Base-by-base conservation (phyloP, 1,284 basidiomycete genomes). In the Heterobasidion parviporum region DNA sequence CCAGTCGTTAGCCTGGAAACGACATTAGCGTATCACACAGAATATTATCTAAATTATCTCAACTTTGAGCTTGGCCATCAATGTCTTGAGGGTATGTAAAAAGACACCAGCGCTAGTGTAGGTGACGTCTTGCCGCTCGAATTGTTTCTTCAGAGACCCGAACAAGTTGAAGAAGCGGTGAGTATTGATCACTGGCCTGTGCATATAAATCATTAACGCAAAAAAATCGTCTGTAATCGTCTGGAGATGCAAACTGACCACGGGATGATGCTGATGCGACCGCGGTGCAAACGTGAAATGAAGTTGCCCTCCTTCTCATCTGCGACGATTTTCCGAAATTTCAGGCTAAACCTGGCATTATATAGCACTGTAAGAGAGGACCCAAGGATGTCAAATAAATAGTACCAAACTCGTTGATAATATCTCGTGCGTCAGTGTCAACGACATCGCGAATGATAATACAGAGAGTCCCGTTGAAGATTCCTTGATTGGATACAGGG, bases 31-130 rank as follows among this genome's bases (percentile, higher is more conserved):
- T 0, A 12, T n/a, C 26, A 6, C 18, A 20, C 3, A 49, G 15
- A 16, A 48, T 20, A 14, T 26, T 35, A 10, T 48, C 58, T 50
- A 26, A 26, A 26, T 26, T 6, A 8, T 26, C 9, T 10, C 47
- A 54, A 79, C 83, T 74, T 85, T 85, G 50, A 85, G 61, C 56
- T 85, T 85, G 5, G 82, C 82, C 82, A 85, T 85, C 44, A 85
- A 62, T 0, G 80, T 81, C 65, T 85, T 85, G 63, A 85, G 65
- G 2, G 75, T 74, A 38, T 80, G 74, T 15, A 84, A 66, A 60
- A 85, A 84, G 47, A 77, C 72, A 2, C 78, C 79, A 0, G 77
- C 83, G 0, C 73, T 70, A 0, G 62, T 64, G 60, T 85, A 81
- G 0, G 80, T 81, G 0, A 77, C 53, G 2, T 59, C 59, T 58